Evolutionary conservation across 2,329 filamentous ascomycete species (phyloP).

Genomic region (Hymenotorrendiella dingleyae): DNA sequence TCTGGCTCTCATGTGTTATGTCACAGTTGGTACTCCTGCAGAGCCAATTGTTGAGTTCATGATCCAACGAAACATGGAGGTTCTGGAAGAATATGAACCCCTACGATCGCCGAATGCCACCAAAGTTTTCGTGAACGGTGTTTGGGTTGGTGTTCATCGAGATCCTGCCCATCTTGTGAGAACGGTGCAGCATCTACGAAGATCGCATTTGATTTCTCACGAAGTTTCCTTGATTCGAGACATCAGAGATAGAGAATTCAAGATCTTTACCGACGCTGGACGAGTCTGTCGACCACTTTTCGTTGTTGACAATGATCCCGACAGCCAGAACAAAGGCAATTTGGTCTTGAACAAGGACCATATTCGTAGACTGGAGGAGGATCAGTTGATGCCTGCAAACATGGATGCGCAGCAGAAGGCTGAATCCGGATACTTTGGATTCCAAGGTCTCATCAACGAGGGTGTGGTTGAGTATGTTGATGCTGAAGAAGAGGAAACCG

Average conservation of each 20-base stretch:
- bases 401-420: constrained; percentile 52
- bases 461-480: constrained; percentile 95
- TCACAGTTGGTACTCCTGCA: constrained; percentile 88
- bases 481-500: constrained; percentile 95
- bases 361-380: constrained; percentile 68
- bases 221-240: constrained; percentile 94
- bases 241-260: constrained; percentile 95
- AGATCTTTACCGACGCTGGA: constrained; percentile 95
- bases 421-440: constrained; percentile 64
- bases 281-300: constrained; percentile 92
- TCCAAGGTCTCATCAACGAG: constrained; percentile 76
- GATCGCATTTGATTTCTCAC: constrained; percentile 77
- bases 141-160: constrained; percentile 93
- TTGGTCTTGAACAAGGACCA: constrained; percentile 82
- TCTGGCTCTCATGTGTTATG: constrained; percentile 94
- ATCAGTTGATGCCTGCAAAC: constrained; percentile 59
- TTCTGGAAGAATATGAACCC: constrained; percentile 91
- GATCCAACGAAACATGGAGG: constrained; percentile 92
- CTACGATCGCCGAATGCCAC: constrained; percentile 83
- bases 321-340: constrained; percentile 68
- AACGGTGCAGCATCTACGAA: constrained; percentile 69
- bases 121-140: constrained; percentile 96
- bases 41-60: constrained; percentile 92
- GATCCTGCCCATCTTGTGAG: constrained; percentile 81
- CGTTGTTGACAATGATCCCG: constrained; percentile 80